A percentile compares a stretch with the other conserved stretches of the same genome.
Conservation (phyloP, 306 rosid species). For the Rosa lucieae region DNA sequence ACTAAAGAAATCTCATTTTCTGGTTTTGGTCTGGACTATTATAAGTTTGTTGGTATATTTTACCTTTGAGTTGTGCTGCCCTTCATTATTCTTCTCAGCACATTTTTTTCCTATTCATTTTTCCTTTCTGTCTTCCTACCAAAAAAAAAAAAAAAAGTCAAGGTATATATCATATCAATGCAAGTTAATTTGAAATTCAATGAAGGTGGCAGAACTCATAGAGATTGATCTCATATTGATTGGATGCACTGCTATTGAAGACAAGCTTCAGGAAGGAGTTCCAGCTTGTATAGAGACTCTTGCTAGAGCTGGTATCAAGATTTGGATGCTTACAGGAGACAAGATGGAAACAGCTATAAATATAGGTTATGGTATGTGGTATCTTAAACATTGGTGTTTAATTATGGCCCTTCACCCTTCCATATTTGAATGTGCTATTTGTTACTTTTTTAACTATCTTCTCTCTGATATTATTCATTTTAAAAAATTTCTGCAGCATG, state of each 20-base stretch:
- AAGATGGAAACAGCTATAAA: slow-evolving; percentile 99
- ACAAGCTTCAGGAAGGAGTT: slow-evolving; percentile 99
- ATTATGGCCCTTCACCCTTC: neutral
- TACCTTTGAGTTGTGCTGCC: neutral
- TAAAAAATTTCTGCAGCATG: slow-evolving; percentile 61
- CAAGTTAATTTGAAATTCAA: slow-evolving; percentile 22
- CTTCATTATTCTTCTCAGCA: neutral
- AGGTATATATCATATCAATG: neutral
- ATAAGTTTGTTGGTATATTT: neutral
- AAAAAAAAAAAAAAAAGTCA: neutral
- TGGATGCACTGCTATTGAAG: slow-evolving; percentile 98
- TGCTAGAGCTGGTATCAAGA: slow-evolving; percentile 90
- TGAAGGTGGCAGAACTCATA: slow-evolving; percentile 92
- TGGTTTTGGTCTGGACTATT: slow-evolving; percentile 8
- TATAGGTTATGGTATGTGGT: slow-evolving; percentile 84
- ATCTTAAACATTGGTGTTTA: slow-evolving; percentile 20
- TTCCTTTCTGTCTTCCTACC: no score
- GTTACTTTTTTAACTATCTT: neutral
- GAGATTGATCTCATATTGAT: slow-evolving; percentile 82
- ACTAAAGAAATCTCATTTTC: neutral
- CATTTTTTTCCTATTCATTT: no score
- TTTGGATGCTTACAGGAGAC: slow-evolving; percentile 98
- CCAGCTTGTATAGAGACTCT: slow-evolving; percentile 94
- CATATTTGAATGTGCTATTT: neutral
- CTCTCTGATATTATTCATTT: slow-evolving; percentile 17